Conservation (phyloP, 2,329 filamentous ascomycete genomes). For the Capronia americana region DNA sequence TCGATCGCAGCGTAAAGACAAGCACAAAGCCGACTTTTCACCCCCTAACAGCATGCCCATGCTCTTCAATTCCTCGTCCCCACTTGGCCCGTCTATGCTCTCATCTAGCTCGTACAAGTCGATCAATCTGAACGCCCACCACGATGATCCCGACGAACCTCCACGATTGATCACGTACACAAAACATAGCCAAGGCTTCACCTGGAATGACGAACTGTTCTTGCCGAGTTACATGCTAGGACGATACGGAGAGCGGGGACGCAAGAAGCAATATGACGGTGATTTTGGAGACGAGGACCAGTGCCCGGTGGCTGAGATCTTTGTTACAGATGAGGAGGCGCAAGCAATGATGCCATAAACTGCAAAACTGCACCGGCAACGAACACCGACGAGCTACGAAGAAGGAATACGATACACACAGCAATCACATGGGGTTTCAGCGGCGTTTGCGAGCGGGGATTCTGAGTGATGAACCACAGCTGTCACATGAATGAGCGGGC, state of each 20-base stretch:
- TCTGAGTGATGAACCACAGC: not conserved
- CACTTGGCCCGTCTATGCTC: conserved; percentile 40
- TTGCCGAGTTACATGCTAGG: conserved; percentile 40
- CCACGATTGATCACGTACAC: conserved; percentile 40
- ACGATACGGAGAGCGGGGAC: conserved; percentile 36
- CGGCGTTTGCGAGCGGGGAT: not conserved
- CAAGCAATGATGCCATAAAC: conserved; percentile 36
- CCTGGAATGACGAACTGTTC: conserved; percentile 42
- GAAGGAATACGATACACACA: conserved; percentile 7
- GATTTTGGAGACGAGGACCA: conserved; percentile 40
- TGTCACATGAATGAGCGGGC: not conserved
- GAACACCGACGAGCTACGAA: conserved; percentile 11
- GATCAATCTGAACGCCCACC: conserved; percentile 39
- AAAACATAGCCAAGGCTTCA: conserved; percentile 41
- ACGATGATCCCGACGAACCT: conserved; percentile 39
- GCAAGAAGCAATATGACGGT: conserved; percentile 39
- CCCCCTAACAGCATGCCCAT: conserved; percentile 32
- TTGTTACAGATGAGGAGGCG: conserved; percentile 42
- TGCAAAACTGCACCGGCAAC: not conserved
- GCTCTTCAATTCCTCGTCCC: conserved; percentile 32
- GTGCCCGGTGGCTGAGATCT: conserved; percentile 40
- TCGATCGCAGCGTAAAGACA: conserved; percentile 36
- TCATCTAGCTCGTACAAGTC: conserved; percentile 41
- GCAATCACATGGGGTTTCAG: not conserved
- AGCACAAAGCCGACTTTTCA: conserved; percentile 32